Evolutionary conservation across 495 filamentous ascomycete genomes (phyloP).

Genomic region (Pseudomonodictys pantanalensis): DNA sequence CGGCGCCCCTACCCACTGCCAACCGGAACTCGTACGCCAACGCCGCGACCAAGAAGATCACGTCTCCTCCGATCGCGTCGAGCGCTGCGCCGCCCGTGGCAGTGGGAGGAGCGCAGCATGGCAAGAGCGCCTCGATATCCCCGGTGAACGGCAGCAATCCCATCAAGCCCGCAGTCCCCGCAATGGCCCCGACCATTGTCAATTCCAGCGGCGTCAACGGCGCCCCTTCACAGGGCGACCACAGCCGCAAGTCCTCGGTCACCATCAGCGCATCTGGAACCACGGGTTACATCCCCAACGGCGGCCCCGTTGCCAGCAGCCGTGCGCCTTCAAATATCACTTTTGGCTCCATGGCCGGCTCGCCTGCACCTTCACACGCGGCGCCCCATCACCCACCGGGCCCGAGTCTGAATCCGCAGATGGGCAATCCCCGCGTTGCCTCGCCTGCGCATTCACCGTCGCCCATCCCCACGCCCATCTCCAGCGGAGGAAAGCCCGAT

Average conservation of each 20-base stretch:
- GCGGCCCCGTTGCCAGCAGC: constrained; percentile 59
- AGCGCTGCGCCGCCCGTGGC: constrained; percentile 63
- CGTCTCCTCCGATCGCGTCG: constrained; percentile 65
- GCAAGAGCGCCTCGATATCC: constrained; percentile 71
- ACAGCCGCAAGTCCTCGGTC: constrained; percentile 78
- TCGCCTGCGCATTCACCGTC: constrained; percentile 73
- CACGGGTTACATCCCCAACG: constrained; percentile 71
- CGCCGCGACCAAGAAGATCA: constrained; percentile 77
- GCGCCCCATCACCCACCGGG: constrained; percentile 50
- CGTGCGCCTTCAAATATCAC: constrained; percentile 56
- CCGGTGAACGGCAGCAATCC: constrained; percentile 78
- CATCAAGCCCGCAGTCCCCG: constrained; percentile 66
- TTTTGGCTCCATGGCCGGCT: constrained; percentile 69
- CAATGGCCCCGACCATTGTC: constrained; percentile 54
- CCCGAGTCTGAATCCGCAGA: constrained; percentile 55
- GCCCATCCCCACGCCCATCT: constrained; percentile 69
- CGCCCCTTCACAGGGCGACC: constrained; percentile 59
- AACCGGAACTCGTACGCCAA: constrained; percentile 60
- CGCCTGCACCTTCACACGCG: constrained; percentile 65
- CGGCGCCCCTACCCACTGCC: constrained; percentile 55
- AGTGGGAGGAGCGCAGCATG: constrained; percentile 78
- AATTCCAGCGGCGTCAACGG: constrained; percentile 62
- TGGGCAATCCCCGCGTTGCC: constrained; percentile 51
- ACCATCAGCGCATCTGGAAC: constrained; percentile 80
- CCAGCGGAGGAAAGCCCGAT: constrained; percentile 7